Conservation (phyloP, 371 early-diverging fungal species). For the Amoeboaphelidium occidentale region DNA sequence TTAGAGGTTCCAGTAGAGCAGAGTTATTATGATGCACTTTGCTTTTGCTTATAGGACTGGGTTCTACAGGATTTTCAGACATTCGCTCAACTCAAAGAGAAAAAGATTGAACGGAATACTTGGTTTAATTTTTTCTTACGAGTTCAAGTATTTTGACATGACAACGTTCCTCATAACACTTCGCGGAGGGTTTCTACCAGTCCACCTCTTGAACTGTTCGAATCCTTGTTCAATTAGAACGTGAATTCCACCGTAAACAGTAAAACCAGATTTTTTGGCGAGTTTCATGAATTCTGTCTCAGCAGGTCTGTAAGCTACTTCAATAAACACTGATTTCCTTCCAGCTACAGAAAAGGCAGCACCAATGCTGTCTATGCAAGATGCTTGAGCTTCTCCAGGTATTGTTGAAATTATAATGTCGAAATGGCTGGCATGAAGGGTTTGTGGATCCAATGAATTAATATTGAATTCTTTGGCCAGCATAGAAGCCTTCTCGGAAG, state of each 20-base stretch:
- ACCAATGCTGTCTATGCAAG: conserved; percentile 15
- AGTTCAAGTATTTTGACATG: no score
- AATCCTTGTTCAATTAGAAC: conserved; percentile 74
- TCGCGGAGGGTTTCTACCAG: conserved; percentile 14
- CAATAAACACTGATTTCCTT: conserved; percentile 41
- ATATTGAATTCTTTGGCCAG: conserved; percentile 42
- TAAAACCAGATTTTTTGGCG: conserved; percentile 30
- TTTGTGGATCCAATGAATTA: conserved; percentile 6
- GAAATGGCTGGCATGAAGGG: neutral
- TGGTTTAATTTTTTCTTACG: no score
- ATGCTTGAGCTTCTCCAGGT: conserved; percentile 44
- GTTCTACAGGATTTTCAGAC: no score
- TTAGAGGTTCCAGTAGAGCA: no score
- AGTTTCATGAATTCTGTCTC: conserved; percentile 38
- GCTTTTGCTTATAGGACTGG: no score
- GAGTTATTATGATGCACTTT: no score
- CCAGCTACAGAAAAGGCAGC: conserved; percentile 10
- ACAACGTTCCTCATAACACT: conserved; percentile 5
- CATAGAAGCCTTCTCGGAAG: conserved; percentile 35
- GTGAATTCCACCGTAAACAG: conserved; percentile 51
- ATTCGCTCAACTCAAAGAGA: no score
- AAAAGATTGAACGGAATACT: no score
- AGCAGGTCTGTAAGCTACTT: conserved; percentile 78
- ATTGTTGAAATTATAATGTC: conserved; percentile 43
- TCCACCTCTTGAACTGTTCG: conserved; percentile 39